These are phyloP conservation scores for Apiotrichum gracile DNA, from an alignment of 1,284 basidiomycete genomes.

Conservation along the genomic window DNA sequence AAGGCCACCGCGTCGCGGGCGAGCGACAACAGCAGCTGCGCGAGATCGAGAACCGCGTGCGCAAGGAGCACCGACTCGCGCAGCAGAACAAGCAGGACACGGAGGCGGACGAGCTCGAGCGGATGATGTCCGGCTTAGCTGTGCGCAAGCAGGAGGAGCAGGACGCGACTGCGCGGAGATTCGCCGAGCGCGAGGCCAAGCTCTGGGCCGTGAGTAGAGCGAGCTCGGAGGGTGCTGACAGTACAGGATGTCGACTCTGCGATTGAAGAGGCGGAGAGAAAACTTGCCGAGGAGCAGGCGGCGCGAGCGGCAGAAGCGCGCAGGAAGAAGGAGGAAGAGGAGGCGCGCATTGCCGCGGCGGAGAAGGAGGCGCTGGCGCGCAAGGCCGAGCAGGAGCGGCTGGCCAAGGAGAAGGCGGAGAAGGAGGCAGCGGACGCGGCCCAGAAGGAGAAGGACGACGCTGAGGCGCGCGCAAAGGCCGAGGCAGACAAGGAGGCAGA, in stretches of 20 bases:
- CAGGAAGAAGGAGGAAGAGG: slow-evolving; percentile 22
- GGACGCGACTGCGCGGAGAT: slow-evolving; percentile 25
- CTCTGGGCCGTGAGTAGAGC: slow-evolving; percentile 35
- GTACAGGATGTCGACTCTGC: slow-evolving; percentile 35
- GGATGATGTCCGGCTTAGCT: slow-evolving; percentile 30
- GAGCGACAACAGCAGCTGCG: slow-evolving; percentile 2
- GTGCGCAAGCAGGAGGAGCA: slow-evolving; percentile 29
- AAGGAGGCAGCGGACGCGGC: slow-evolving; percentile 16
- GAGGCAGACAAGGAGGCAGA: slow-evolving; percentile 7
- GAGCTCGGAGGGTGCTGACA: neutral
- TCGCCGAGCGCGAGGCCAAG: slow-evolving; percentile 31
- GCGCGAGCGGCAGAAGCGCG: slow-evolving; percentile 9
- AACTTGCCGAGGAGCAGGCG: slow-evolving; percentile 19
- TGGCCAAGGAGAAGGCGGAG: slow-evolving; percentile 19
- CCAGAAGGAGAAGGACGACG: slow-evolving; percentile 11
- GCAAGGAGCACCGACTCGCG: slow-evolving; percentile 12
- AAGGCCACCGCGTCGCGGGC: slow-evolving; percentile 3
- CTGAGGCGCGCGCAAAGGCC: slow-evolving; percentile 6
- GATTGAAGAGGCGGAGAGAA: slow-evolving; percentile 21
- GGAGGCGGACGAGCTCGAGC: slow-evolving; percentile 32
- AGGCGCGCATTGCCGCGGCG: slow-evolving; percentile 17
- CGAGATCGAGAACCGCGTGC: slow-evolving; percentile 3
- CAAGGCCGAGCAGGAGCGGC: slow-evolving; percentile 23
- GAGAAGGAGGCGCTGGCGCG: slow-evolving; percentile 23
- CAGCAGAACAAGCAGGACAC: slow-evolving; percentile 12